Evolutionary conservation across 192 early-diverging fungal species (phyloP).

Genomic region (Ambispora gerdemannii): DNA sequence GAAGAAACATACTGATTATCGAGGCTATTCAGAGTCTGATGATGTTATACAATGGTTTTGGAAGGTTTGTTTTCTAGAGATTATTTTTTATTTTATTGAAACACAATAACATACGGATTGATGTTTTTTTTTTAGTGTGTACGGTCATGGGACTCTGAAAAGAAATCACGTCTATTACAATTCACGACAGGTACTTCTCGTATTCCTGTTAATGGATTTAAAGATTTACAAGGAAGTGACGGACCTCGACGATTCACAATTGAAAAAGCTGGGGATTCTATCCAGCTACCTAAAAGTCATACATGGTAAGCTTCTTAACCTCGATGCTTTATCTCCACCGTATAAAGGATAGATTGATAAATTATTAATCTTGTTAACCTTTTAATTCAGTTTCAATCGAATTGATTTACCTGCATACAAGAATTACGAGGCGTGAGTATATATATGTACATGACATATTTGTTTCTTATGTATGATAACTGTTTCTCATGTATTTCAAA

Average conservation of each 20-base stretch:
- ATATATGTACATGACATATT: neutral
- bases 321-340: neutral
- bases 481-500: too few species aligned
- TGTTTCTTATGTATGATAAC: neutral
- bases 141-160: conserved; percentile 82
- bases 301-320: conserved; percentile 66
- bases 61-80: conserved; percentile 53
- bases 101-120: too few species aligned
- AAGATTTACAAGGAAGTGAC: conserved; percentile 95
- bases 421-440: conserved; percentile 58
- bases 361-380: neutral
- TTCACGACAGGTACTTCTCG: conserved; percentile 97
- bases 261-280: conserved; percentile 86
- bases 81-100: too few species aligned
- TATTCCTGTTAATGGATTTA: conserved; percentile 98
- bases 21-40: conserved; percentile 96
- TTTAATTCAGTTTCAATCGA: conserved; percentile 79
- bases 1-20: conserved; percentile 98
- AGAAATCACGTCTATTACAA: conserved; percentile 91
- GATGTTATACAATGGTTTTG: conserved; percentile 96
- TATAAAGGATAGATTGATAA: neutral
- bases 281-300: conserved; percentile 87
- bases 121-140: conserved; percentile 58
- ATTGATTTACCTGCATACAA: conserved; percentile 94
- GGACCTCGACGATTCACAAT: conserved; percentile 94